Percentiles rank a stretch among this genome's conserved stretches.
Conservation (phyloP, 2,329 filamentous ascomycete genomes). For the Alternaria burnsii region DNA sequence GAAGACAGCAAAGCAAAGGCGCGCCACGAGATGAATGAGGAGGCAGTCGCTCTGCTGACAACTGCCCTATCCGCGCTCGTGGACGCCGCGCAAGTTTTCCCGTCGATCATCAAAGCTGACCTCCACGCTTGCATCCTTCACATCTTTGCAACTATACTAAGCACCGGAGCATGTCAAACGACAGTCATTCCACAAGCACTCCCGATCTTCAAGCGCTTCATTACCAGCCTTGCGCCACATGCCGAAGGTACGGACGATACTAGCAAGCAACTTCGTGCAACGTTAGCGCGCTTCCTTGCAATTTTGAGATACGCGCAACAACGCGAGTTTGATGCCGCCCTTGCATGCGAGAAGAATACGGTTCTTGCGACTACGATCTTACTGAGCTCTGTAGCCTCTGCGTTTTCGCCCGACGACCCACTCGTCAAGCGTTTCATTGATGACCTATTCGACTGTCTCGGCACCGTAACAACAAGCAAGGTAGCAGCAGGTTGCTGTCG, state of each 20-base stretch:
- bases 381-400: conserved; percentile 79
- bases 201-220: conserved; percentile 90
- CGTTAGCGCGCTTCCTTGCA: conserved; percentile 80
- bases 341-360: conserved; percentile 92
- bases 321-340: conserved; percentile 76
- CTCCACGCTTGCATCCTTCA: conserved; percentile 96
- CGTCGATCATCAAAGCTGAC: conserved; percentile 94
- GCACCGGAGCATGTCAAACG: conserved; percentile 85
- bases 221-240: conserved; percentile 71
- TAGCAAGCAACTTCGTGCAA: conserved; percentile 78
- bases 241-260: conserved; percentile 59
- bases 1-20: conserved; percentile 64
- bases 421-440: conserved; percentile 78
- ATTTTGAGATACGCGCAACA: conserved; percentile 81
- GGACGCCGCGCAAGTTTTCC: conserved; percentile 94
- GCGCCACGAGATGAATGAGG: conserved; percentile 83
- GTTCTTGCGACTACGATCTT: conserved; percentile 88
- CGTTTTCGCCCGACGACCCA: conserved; percentile 77
- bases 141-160: conserved; percentile 92
- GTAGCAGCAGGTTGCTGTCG: conserved; percentile 91
- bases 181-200: conserved; percentile 89
- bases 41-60: conserved; percentile 81
- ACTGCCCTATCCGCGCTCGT: conserved; percentile 87
- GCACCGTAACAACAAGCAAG: conserved; percentile 81
- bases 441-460: conserved; percentile 85